Evolutionary conservation across 1,284 basidiomycete species (phyloP).

Genomic region (Leccinum proliferum): DNA sequence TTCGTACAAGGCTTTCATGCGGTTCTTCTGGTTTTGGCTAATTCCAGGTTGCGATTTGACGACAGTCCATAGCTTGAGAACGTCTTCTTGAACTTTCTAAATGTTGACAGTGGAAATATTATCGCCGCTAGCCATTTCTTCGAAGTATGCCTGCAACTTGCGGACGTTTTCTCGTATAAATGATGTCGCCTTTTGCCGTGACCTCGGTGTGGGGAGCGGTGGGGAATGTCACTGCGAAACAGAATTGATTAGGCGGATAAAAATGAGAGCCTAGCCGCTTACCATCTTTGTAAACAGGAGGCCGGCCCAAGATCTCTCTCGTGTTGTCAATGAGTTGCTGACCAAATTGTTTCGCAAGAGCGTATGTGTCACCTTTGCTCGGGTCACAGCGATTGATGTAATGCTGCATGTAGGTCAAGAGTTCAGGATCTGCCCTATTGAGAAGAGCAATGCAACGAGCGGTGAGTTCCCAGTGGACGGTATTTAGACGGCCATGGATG

Average conservation of each 20-base stretch:
- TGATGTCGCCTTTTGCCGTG: conserved; percentile 88
- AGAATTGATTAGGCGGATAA: neutral
- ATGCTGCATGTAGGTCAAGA: conserved; percentile 94
- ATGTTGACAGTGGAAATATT: conserved; percentile 85
- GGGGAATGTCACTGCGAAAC: conserved; percentile 83
- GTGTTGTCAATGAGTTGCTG: conserved; percentile 96
- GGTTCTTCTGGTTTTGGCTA: conserved; percentile 94
- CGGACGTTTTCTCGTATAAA: conserved; percentile 93
- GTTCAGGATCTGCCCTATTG: conserved; percentile 91
- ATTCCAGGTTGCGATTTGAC: conserved; percentile 97
- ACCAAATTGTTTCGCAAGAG: conserved; percentile 94
- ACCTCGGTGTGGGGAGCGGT: conserved; percentile 96
- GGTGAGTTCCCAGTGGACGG: conserved; percentile 94
- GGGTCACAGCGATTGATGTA: conserved; percentile 84
- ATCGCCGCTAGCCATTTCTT: conserved; percentile 97
- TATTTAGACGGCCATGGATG: conserved; percentile 90
- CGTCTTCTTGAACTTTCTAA: conserved; percentile 95
- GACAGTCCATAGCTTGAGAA: conserved; percentile 94
- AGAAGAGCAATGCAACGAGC: conserved; percentile 96
- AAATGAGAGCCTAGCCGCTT: conserved; percentile 24
- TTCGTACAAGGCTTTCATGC: conserved; percentile 95
- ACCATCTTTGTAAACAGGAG: conserved; percentile 94
- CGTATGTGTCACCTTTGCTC: conserved; percentile 85
- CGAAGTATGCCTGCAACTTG: conserved; percentile 96
- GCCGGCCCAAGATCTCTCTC: conserved; percentile 74